phyloP scores from a whole-genome alignment of 306 rosid genomes.

The Prunus mume region DNA sequence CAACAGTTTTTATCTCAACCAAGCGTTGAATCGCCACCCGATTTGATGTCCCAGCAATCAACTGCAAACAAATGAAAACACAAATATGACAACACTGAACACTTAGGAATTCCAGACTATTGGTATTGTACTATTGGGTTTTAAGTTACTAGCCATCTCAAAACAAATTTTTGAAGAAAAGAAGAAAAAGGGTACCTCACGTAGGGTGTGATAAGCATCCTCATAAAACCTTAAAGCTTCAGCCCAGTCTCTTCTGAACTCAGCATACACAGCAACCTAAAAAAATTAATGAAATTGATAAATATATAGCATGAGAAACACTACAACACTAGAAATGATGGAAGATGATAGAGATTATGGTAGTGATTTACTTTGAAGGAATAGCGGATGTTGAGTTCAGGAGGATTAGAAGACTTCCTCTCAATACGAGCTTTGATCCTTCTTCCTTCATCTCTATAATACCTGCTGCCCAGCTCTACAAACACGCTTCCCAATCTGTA shows the following conservation, averaged over 20 bases:
- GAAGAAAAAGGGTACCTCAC: constrained; percentile 58
- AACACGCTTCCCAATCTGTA: constrained; percentile 64
- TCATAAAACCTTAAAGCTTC: constrained; percentile 89
- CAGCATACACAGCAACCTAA: constrained; percentile 97
- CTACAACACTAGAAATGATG: constrained; percentile 3
- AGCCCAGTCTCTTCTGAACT: constrained; percentile 86
- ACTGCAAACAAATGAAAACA: constrained; percentile 46
- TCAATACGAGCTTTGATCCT: constrained; percentile 72
- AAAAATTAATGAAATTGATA: constrained; percentile 41
- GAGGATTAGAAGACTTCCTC: constrained; percentile 57
- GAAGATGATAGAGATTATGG: background rate
- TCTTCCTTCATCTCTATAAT: constrained; percentile 85
- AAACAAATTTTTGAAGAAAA: background rate
- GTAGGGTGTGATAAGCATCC: constrained; percentile 81
- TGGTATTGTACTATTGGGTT: background rate
- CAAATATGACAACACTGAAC: constrained; percentile 5
- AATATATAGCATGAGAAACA: constrained; percentile 31
- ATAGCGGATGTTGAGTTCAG: constrained; percentile 75
- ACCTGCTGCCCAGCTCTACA: constrained; percentile 61
- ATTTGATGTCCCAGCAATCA: constrained; percentile 68
- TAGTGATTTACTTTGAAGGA: constrained; percentile 66
- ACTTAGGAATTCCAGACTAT: background rate
- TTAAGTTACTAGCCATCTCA: background rate
- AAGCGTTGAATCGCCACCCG: constrained; percentile 75
- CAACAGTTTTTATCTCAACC: constrained; percentile 75